phyloP scores from a whole-genome alignment of 306 rosid genomes.

The Vicia villosa region DNA sequence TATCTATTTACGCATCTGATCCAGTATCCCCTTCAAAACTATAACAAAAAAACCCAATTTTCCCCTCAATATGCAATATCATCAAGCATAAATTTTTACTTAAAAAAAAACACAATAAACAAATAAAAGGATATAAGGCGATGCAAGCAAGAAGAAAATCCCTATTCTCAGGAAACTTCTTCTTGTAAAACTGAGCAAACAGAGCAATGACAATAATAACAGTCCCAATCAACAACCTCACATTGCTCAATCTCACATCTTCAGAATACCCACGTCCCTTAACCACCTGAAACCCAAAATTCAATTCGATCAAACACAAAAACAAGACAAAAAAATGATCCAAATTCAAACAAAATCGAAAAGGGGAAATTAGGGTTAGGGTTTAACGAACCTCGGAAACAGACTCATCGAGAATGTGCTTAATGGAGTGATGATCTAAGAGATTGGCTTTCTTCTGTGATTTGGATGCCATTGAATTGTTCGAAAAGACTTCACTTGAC shows the following conservation, averaged over 20 bases:
- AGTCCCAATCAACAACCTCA: slow-evolving; percentile 64
- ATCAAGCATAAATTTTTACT: background rate
- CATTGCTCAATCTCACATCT: slow-evolving; percentile 88
- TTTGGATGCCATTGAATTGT: slow-evolving; percentile 52
- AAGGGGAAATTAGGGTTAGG: slow-evolving; percentile 38
- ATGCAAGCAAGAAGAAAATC: slow-evolving; percentile 83
- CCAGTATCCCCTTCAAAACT: background rate
- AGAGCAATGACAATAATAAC: slow-evolving; percentile 77
- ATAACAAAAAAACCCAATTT: background rate
- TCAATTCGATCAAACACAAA: background rate
- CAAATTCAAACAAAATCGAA: slow-evolving; percentile 16
- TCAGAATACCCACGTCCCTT: slow-evolving; percentile 76
- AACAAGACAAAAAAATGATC: background rate
- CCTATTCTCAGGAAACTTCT: slow-evolving; percentile 88
- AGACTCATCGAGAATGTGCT: slow-evolving; percentile 85
- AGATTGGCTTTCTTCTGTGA: slow-evolving; percentile 84
- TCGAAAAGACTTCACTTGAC: slow-evolving; percentile 37
- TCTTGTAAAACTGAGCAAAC: slow-evolving; percentile 91
- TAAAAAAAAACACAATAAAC: background rate
- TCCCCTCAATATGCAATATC: background rate
- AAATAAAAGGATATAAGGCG: slow-evolving; percentile 69
- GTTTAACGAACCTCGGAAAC: slow-evolving; percentile 71
- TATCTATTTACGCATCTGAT: no score
- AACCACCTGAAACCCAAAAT: slow-evolving; percentile 53
- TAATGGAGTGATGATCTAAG: slow-evolving; percentile 81